Conservation (phyloP, 176 grass and related monocot species). For the Eragrostis curvula region DNA sequence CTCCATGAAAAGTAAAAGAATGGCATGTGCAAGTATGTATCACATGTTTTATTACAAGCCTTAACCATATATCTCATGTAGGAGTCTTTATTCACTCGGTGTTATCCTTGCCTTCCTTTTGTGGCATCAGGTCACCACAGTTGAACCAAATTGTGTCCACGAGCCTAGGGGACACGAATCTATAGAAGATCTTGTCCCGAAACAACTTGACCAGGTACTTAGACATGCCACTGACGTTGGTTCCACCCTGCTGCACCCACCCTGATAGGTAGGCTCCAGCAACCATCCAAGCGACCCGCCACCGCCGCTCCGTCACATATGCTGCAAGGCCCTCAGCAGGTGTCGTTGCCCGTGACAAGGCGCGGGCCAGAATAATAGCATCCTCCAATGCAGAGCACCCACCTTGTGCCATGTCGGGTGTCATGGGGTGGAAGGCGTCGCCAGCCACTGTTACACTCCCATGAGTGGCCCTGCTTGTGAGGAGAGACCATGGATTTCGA, state of each 20-base stretch:
- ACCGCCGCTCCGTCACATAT: constrained; percentile 37
- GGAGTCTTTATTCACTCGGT: neutral
- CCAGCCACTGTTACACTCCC: constrained; percentile 52
- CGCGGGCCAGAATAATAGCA: constrained; percentile 42
- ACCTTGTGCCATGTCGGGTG: constrained; percentile 61
- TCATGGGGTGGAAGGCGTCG: constrained; percentile 72
- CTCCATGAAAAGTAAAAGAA: too few species aligned
- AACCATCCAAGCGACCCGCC: constrained; percentile 49
- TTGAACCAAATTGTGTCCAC: constrained; percentile 45
- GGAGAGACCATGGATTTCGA: constrained; percentile 39
- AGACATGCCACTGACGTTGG: constrained; percentile 24
- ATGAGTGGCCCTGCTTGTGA: constrained; percentile 6
- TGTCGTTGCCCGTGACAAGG: neutral
- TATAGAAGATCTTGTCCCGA: constrained; percentile 56
- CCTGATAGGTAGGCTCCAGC: constrained; percentile 41
- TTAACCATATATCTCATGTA: too few species aligned
- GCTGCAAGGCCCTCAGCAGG: constrained; percentile 13
- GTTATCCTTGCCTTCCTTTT: neutral
- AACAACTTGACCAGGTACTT: constrained; percentile 36
- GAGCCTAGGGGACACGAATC: constrained; percentile 51
- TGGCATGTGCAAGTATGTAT: too few species aligned
- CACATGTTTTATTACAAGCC: too few species aligned
- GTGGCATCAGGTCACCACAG: constrained; percentile 49
- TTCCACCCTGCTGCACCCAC: constrained; percentile 56
- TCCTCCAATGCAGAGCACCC: constrained; percentile 67